phyloP scores from a whole-genome alignment of 257 asterid genomes.

The Verbena officinalis region DNA sequence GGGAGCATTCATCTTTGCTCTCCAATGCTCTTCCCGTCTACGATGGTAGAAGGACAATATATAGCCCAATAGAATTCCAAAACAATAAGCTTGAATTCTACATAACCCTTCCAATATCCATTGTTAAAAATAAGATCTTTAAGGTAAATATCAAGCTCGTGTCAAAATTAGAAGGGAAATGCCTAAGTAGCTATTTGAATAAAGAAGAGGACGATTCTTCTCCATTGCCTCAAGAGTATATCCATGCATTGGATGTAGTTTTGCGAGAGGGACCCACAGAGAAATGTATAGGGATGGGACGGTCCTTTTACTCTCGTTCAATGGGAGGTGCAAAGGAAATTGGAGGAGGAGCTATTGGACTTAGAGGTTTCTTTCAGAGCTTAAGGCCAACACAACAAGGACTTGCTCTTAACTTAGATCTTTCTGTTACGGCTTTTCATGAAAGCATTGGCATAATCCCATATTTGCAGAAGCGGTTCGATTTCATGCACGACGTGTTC shows the following conservation, averaged over 20 bases:
- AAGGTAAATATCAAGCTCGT: slow-evolving; percentile 76
- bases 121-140: slow-evolving; percentile 52
- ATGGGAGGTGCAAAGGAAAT: slow-evolving; percentile 82
- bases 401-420: slow-evolving; percentile 86
- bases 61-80: slow-evolving; percentile 79
- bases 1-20: slow-evolving; percentile 48
- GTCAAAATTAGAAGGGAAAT: slow-evolving; percentile 79
- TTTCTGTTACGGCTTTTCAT: slow-evolving; percentile 89
- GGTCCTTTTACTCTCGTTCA: slow-evolving; percentile 66
- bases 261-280: slow-evolving; percentile 69
- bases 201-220: slow-evolving; percentile 46
- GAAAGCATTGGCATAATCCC: slow-evolving; percentile 89
- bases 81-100: slow-evolving; percentile 65
- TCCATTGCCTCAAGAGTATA: slow-evolving; percentile 90
- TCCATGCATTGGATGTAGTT: slow-evolving; percentile 91
- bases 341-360: slow-evolving; percentile 89
- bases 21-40: slow-evolving; percentile 73
- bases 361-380: slow-evolving; percentile 93
- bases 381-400: slow-evolving; percentile 94
- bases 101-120: slow-evolving; percentile 64
- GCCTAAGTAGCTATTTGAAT: slow-evolving; percentile 47
- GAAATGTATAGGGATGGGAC: slow-evolving; percentile 64
- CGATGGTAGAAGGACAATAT: slow-evolving; percentile 79
- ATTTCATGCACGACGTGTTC: slow-evolving; percentile 59
- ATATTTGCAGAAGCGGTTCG: slow-evolving; percentile 72